Base-by-base conservation (phyloP, 2,329 filamentous ascomycete species). In the Aspergillus sergii region DNA sequence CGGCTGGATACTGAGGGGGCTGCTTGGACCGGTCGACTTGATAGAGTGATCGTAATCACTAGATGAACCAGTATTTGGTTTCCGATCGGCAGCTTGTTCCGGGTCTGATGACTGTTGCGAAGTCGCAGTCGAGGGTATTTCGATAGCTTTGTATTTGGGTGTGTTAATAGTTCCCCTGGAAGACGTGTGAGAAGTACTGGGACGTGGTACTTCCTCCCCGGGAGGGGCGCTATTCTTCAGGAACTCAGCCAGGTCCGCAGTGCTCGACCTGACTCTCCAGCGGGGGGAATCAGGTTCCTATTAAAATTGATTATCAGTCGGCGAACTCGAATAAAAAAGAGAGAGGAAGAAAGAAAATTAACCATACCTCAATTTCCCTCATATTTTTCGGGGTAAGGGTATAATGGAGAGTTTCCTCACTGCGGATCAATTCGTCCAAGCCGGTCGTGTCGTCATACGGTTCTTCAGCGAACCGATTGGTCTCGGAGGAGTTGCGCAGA, bases 1-100 rank as follows among this genome's bases (percentile, higher is more conserved):
- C 48, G 64, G 30, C 45, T 58, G 46, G 65, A 65, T 32, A 59
- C 67, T 66, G 54, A 45, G 21, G n/a, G 65, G 61, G 53, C 63
- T 60, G 21, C 56, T 57, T 50, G 61, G 57, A 19, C 59, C 61
- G 21, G 54, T 57, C 0, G 91, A 91, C 64, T 92, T 90, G 71
- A 97, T 89, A 71, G 97, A 97, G 63, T 96, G 91, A 26, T 93
- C 91, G 79, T 97, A 92, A 71, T 97, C 94, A 53, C 88, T 84
- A 10, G 90, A 87, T 0, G 92, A 92, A 65, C 94, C 91, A 6
- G 84, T 83, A 11, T 88, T 84, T 10, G 91, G 82, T 65, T 90
- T 86, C 1, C 93, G 89, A 68, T 97, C 93, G 66, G 93, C 86
- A 28, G 93, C 88, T 69, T 81, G 77, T 30, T 73, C 73, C 23